phyloP scores from a whole-genome alignment of 768 basidiomycete species.

The Russula foetens region DNA sequence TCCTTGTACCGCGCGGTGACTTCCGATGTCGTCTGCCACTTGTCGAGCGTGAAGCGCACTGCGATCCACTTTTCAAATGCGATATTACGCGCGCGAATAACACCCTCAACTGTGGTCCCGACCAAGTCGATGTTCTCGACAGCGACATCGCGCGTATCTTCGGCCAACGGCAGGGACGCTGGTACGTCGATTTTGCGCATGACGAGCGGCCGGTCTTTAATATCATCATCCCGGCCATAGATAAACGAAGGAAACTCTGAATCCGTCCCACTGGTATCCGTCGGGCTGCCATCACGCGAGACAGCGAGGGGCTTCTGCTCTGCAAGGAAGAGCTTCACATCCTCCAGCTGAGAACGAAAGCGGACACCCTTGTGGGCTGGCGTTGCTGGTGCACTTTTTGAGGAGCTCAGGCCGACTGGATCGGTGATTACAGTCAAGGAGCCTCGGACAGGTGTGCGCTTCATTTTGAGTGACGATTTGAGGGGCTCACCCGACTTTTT shows the following conservation, averaged over 20 bases:
- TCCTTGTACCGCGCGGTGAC: constrained; percentile 69
- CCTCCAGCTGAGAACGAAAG: constrained; percentile 87
- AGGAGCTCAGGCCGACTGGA: constrained; percentile 28
- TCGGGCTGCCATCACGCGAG: constrained; percentile 83
- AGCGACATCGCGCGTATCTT: constrained; percentile 37
- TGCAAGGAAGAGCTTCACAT: constrained; percentile 89
- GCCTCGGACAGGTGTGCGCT: constrained; percentile 39
- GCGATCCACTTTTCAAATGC: constrained; percentile 83
- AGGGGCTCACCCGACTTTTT: constrained; percentile 95
- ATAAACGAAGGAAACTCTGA: constrained; percentile 67
- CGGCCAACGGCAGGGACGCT: constrained; percentile 22
- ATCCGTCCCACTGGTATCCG: constrained; percentile 74
- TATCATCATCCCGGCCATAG: constrained; percentile 37
- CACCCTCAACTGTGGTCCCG: constrained; percentile 54
- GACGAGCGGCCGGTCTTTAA: constrained; percentile 32
- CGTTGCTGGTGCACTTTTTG: constrained; percentile 74
- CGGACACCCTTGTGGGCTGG: constrained; percentile 85
- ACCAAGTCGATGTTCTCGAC: constrained; percentile 50
- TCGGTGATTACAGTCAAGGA: constrained; percentile 46
- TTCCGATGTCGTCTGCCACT: constrained; percentile 95
- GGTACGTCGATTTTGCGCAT: constrained; percentile 71
- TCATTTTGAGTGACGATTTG: constrained; percentile 81
- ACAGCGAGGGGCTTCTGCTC: constrained; percentile 95
- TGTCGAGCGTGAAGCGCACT: constrained; percentile 87
- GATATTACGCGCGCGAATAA: constrained; percentile 73